Percentiles rank a stretch among this genome's conserved stretches.
These are phyloP conservation scores for Leccinum subgranulosum DNA, from an alignment of 768 basidiomycete species.

Conservation along the genomic window DNA sequence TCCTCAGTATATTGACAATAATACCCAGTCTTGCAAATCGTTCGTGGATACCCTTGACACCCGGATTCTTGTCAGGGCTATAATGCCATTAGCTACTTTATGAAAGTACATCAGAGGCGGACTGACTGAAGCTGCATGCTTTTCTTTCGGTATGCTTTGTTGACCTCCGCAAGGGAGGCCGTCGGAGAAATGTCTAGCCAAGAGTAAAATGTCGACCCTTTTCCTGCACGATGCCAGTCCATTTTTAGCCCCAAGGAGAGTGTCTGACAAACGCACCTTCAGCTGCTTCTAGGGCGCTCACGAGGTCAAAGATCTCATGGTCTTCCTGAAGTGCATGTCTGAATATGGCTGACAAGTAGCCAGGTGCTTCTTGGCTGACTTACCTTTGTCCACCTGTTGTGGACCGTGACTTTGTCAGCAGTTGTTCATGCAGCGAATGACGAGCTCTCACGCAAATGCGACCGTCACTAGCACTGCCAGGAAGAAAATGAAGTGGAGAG, in stretches of 20 bases:
- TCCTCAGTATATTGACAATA: conserved; percentile 77
- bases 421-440: neutral
- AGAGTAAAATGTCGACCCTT: conserved; percentile 94
- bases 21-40: conserved; percentile 91
- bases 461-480: conserved; percentile 52
- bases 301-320: conserved; percentile 95
- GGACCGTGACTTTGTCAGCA: conserved; percentile 1
- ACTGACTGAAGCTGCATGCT: conserved; percentile 88
- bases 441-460: conserved; percentile 55
- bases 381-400: conserved; percentile 69
- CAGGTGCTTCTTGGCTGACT: conserved; percentile 4
- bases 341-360: conserved; percentile 7
- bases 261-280: conserved; percentile 54
- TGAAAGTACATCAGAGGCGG: neutral
- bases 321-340: conserved; percentile 59
- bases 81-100: conserved; percentile 1
- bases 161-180: conserved; percentile 74
- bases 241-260: conserved; percentile 2
- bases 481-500: conserved; percentile 42
- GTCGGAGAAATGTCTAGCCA: conserved; percentile 80
- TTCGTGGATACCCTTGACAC: conserved; percentile 77
- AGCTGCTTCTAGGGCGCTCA: conserved; percentile 70
- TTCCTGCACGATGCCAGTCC: conserved; percentile 44
- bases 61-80: conserved; percentile 96
- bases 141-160: conserved; percentile 88